Evolutionary conservation across 108 stramenopile species (phyloP).

Genomic region (Nitzschia sp.): DNA sequence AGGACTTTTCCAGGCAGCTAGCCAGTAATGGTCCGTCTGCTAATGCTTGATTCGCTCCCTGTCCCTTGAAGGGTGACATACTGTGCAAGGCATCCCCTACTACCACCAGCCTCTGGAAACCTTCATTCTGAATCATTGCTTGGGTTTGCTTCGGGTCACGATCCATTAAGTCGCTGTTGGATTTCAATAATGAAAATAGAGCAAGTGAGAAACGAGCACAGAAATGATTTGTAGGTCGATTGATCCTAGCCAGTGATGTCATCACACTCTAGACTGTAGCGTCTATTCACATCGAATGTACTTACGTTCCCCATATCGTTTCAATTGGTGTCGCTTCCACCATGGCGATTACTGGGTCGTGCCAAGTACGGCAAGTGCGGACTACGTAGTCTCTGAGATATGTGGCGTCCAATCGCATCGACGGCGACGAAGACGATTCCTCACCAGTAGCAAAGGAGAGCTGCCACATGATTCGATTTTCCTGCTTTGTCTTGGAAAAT

Average conservation of each 20-base stretch:
- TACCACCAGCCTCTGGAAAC: slow-evolving; percentile 53
- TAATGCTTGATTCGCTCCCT: slow-evolving; percentile 92
- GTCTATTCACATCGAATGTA: background rate
- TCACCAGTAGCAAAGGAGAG: slow-evolving; percentile 58
- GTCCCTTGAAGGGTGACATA: slow-evolving; percentile 94
- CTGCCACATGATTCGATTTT: slow-evolving; percentile 84
- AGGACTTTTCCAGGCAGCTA: slow-evolving; percentile 53
- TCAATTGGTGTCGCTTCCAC: slow-evolving; percentile 59
- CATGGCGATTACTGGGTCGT: slow-evolving; percentile 73
- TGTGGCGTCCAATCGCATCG: slow-evolving; percentile 22
- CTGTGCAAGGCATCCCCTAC: slow-evolving; percentile 90
- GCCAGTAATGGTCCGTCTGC: slow-evolving; percentile 82
- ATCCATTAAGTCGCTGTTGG: slow-evolving; percentile 71
- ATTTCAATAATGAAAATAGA: background rate
- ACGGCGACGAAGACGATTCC: background rate
- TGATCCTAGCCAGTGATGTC: background rate
- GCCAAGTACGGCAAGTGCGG: slow-evolving; percentile 58
- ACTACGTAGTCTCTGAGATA: slow-evolving; percentile 60
- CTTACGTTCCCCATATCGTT: slow-evolving; percentile 80
- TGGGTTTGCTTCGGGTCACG: slow-evolving; percentile 65
- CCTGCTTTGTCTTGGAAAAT: slow-evolving; percentile 8
- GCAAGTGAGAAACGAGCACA: background rate
- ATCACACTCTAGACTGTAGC: too few relatives aligned
- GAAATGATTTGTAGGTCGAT: background rate
- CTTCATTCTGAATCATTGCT: slow-evolving; percentile 35